Evolutionary conservation across 164 flowering plant genomes (phyloP).

Genomic region (Aristolochia contorta): DNA sequence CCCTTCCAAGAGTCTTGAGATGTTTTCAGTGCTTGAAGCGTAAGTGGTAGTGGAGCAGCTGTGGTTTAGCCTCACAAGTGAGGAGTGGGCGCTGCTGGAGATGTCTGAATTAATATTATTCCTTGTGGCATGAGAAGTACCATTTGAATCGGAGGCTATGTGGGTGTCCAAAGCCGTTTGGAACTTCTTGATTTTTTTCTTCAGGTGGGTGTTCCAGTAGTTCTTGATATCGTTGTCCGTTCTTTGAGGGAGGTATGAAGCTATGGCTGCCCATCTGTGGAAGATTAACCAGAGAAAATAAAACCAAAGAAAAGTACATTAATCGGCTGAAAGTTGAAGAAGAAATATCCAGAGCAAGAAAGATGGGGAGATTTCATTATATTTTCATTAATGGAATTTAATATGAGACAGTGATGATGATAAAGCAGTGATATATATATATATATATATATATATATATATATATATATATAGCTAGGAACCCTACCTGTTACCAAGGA

Average conservation of each 20-base stretch:
- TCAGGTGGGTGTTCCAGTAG: slow-evolving; percentile 92
- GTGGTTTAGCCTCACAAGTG: slow-evolving; percentile 8
- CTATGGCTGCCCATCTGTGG: slow-evolving; percentile 94
- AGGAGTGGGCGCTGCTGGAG: slow-evolving; percentile 3
- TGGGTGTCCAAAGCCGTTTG: slow-evolving; percentile 29
- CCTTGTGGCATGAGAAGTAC: slow-evolving; percentile 7
- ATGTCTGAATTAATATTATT: slow-evolving; percentile 1
- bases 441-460: too few relatives aligned
- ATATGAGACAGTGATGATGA: background rate
- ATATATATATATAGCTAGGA: too few relatives aligned
- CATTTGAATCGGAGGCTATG: slow-evolving; percentile 9
- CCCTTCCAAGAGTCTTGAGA: slow-evolving; percentile 73
- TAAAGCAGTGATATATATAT: too few relatives aligned
- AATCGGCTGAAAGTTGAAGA: background rate
- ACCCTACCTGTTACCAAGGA: slow-evolving; percentile 78
- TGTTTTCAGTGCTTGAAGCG: slow-evolving; percentile 85
- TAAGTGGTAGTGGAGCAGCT: slow-evolving; percentile 28
- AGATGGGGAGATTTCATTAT: background rate
- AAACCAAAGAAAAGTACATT: background rate
- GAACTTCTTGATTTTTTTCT: slow-evolving; percentile 74
- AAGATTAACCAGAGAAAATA: too few relatives aligned
- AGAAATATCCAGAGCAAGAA: too few relatives aligned
- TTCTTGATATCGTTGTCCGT: slow-evolving; percentile 92
- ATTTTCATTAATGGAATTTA: background rate
- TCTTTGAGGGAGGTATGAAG: slow-evolving; percentile 87